Base-by-base conservation (phyloP, 2,329 filamentous ascomycete species). In the Neoscytalidium dimidiatum region DNA sequence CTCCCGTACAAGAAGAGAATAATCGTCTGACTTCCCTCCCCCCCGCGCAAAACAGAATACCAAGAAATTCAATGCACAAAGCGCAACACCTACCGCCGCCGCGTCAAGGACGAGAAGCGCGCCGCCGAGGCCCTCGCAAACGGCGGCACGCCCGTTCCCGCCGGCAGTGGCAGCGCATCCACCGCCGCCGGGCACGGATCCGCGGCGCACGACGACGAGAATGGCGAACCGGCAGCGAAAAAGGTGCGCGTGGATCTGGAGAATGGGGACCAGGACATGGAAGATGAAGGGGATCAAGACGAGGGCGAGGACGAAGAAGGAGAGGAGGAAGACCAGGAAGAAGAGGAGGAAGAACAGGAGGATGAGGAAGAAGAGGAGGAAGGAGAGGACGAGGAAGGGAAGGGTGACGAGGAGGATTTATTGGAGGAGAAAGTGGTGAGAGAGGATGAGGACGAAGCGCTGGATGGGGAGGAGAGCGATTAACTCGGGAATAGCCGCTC, bases 31-130 rank as follows among this genome's bases (percentile, higher is more conserved):
- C 11, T 19, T 6, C 11, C 17, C 11, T 48, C 52, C n/a, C 21
- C 48, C 62, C 23, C 26, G 29, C 23, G 2, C 62, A 7, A 2
- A 11, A 19, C 69, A 90, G 88, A 91, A 74, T 92, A 91, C 82
- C 91, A 88, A 73, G 85, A 89, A 68, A 86, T 88, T 65, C 89
- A 92, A 75, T 87, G 88, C 21, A 88, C 89, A 64, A 93, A 93
- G 79, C 88, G 90, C 61, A 92, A 88, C 69, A 87, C 85, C 17
- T 91, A 92, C 78, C 85, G 89, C 61, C 86, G 88, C 71, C 90
- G 89, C 71, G 85, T 89, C 19, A 87, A 88, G 38, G 88, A 87
- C 62, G 86, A 88, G 62, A 91, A 90, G 77, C 78, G 74, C 62
- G 72, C 72, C 23, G 61, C 63, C 14, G 67, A 57, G 8, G 43